phyloP scores from a whole-genome alignment of 2,329 filamentous ascomycete species.

The Hymenotorrendiella dingleyae region DNA sequence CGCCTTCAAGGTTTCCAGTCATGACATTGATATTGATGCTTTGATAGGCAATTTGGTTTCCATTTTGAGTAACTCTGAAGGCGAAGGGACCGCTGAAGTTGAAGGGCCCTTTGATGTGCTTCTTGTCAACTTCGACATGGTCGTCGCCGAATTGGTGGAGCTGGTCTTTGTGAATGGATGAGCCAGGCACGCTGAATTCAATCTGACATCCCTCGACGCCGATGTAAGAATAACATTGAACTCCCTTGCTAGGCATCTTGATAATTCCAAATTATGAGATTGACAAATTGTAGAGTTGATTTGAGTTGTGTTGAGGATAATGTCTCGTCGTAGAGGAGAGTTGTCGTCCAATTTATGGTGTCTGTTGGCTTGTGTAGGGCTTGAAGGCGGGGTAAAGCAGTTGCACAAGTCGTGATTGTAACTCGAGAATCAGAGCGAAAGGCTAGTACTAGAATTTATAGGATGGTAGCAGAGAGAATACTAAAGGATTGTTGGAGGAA shows the following conservation, averaged over 20 bases:
- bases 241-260: conserved; percentile 39
- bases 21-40: conserved; percentile 41
- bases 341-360: too few relatives aligned
- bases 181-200: conserved; percentile 39
- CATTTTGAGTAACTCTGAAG: conserved; percentile 36
- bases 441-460: too few relatives aligned
- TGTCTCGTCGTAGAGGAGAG: too few relatives aligned
- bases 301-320: too few relatives aligned
- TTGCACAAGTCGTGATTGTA: too few relatives aligned
- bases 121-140: conserved; percentile 41
- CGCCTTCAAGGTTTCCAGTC: conserved; percentile 37
- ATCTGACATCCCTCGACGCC: conserved; percentile 36
- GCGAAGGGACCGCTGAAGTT: conserved; percentile 40
- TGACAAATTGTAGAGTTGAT: too few relatives aligned
- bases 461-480: too few relatives aligned
- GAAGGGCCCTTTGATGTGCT: conserved; percentile 36
- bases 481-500: too few relatives aligned
- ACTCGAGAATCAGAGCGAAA: too few relatives aligned
- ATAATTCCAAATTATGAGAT: too few relatives aligned
- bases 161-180: conserved; percentile 30
- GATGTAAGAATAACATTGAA: conserved; percentile 36
- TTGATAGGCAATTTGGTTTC: conserved; percentile 36
- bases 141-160: conserved; percentile 33
- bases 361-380: too few relatives aligned
- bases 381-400: too few relatives aligned